Conservation (phyloP, 2,329 filamentous ascomycete genomes). For the Exophiala sideris region DNA sequence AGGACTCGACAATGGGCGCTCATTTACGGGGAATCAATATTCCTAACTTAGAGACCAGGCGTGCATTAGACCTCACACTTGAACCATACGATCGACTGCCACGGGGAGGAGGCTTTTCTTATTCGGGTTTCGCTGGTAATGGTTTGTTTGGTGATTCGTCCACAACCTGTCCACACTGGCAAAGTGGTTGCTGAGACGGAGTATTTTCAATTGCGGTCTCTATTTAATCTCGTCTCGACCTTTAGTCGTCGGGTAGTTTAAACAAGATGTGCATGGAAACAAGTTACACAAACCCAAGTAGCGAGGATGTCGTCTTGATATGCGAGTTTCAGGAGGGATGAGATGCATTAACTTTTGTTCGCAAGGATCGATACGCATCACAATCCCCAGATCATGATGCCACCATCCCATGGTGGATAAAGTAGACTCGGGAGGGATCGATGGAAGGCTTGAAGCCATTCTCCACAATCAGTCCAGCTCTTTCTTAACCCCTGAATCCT, state of each 20-base stretch:
- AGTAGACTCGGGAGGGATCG: no score
- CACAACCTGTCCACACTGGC: neutral
- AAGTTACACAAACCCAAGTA: neutral
- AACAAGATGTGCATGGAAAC: neutral
- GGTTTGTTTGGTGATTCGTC: neutral
- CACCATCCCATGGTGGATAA: no score
- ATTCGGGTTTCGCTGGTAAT: neutral
- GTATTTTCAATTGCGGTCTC: neutral
- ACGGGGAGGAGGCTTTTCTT: neutral
- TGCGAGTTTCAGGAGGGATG: no score
- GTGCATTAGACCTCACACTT: neutral
- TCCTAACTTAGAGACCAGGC: neutral
- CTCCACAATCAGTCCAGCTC: neutral
- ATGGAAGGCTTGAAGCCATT: neutral
- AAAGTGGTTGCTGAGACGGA: no score
- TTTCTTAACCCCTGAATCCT: neutral
- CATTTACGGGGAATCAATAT: neutral
- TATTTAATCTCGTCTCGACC: neutral
- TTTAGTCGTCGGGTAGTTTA: neutral
- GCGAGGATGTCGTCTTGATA: no score
- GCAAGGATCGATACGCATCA: no score
- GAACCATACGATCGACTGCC: conserved; percentile 1
- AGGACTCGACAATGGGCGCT: neutral
- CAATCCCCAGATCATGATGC: no score
- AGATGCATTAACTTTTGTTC: no score